Evolutionary conservation across 176 grass and related monocot genomes (phyloP).

Genomic region (Bothriochloa decipiens): DNA sequence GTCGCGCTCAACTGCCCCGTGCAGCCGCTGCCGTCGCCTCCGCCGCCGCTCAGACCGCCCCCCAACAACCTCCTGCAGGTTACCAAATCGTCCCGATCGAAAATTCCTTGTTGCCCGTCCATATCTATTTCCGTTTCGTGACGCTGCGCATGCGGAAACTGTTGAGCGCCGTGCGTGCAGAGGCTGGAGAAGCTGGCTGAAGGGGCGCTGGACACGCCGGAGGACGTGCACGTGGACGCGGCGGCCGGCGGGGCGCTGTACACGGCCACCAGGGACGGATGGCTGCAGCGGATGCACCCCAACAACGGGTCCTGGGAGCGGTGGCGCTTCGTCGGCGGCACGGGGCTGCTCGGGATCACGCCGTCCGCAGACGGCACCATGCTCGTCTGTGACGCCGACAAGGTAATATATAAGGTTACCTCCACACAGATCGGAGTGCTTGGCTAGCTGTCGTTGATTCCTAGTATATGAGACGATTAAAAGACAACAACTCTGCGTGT

Average conservation of each 20-base stretch:
- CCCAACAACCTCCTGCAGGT: constrained; percentile 80
- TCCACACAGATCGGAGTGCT: not conserved
- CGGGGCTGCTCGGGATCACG: constrained; percentile 54
- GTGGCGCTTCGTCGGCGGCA: constrained; percentile 65
- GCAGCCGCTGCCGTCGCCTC: constrained; percentile 46
- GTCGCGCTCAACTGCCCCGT: constrained; percentile 63
- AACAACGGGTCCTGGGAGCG: constrained; percentile 68
- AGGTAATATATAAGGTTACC: constrained; percentile 29
- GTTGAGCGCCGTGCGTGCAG: too few relatives aligned
- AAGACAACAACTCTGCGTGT: not conserved
- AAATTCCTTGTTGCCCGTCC: too few relatives aligned
- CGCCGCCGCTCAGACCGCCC: not conserved
- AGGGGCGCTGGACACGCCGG: constrained; percentile 53
- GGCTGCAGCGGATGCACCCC: constrained; percentile 68
- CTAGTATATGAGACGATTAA: not conserved
- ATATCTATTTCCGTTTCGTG: too few relatives aligned
- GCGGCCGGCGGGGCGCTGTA: constrained; percentile 53
- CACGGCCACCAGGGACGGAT: constrained; percentile 76
- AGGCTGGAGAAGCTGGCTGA: constrained; percentile 72
- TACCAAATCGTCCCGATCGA: not conserved
- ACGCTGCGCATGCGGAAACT: too few relatives aligned
- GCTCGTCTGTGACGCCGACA: constrained; percentile 70
- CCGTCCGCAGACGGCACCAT: constrained; percentile 53
- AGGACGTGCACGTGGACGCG: constrained; percentile 74
- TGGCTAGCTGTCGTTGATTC: too few relatives aligned